Conservation (phyloP, 768 basidiomycete genomes). For the Dioszegia hungarica region DNA sequence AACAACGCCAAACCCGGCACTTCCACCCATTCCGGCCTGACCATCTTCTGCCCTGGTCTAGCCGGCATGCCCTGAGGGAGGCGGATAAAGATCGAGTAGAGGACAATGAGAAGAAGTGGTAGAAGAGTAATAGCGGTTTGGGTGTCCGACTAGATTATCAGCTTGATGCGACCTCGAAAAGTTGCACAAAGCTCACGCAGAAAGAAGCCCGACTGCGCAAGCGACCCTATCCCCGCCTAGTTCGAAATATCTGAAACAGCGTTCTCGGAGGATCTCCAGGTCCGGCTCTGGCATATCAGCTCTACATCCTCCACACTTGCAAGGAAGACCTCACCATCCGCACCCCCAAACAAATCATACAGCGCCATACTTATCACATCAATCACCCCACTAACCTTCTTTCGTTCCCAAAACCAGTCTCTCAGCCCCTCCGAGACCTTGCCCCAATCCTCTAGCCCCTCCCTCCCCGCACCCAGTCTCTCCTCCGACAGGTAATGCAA, state of each 20-base stretch:
- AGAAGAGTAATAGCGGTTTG: constrained; percentile 71
- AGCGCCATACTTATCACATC: constrained; percentile 90
- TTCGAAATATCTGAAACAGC: constrained; percentile 98
- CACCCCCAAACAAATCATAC: constrained; percentile 83
- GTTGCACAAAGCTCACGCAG: constrained; percentile 59
- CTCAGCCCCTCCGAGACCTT: constrained; percentile 54
- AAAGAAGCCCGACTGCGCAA: constrained; percentile 83
- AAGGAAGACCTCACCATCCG: constrained; percentile 64
- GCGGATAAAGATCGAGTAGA: constrained; percentile 88
- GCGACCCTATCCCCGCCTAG: constrained; percentile 80
- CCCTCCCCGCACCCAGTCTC: constrained; percentile 22
- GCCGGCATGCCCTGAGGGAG: constrained; percentile 61
- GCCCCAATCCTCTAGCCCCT: constrained; percentile 50
- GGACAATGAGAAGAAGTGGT: constrained; percentile 90
- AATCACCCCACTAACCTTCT: constrained; percentile 74
- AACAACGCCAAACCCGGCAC: constrained; percentile 60
- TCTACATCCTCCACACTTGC: constrained; percentile 41
- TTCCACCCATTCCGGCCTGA: constrained; percentile 45
- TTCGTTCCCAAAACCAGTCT: constrained; percentile 81
- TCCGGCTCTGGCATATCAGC: constrained; percentile 52
- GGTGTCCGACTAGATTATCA: constrained; percentile 61
- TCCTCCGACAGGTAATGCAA: constrained; percentile 56
- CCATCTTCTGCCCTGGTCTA: neutral
- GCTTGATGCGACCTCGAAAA: neutral
- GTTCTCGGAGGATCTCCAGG: constrained; percentile 54